Base-by-base conservation (phyloP, 345 rosid genomes). In the Theobroma cacao region DNA sequence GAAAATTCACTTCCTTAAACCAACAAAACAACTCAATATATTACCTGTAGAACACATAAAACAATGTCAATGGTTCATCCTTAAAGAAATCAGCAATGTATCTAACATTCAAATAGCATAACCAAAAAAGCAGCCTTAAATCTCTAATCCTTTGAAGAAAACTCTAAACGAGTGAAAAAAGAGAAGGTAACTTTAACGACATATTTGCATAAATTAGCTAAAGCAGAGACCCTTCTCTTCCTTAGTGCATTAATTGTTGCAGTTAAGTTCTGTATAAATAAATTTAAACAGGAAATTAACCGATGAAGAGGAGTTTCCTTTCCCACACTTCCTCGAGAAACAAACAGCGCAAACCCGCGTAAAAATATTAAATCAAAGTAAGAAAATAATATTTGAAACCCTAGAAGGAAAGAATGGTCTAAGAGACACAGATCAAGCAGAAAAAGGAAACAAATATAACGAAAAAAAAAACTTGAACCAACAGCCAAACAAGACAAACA, bases 11-110 rank as follows among this genome's bases (percentile, higher is more conserved):
- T 47, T 62, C 72, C 75, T 76, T 43, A 60, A 71, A 59, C 15
- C 52, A 78, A 40, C 11, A 18, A 33, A 26, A 56, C 41, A 63
- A 47, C 52, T 48, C 69, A 83, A 62, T 11, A 20, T 67, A 36
- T 74, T 8, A 56, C 58, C 86, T 83, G 83, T 36, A 62, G 15
- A 83, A 20, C 40, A 69, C 36, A 59, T 14, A 22, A 24, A 77
- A 58, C 13, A 12, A 20, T 59, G n/a, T 65, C 31, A 65, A 58
- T 4, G 36, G 11, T 52, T 10, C 36, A 22, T 66, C 31, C 74
- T 65, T 1, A 34, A 26, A 68, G 34, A 58, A 67, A 12, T n/a
- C 30, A 2, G 5, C 41, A 24, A 55, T 38, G 50, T 14, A 55
- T 66, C 64, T 33, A 48, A 50, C 5, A 75, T 43, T 7, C 55